A percentile compares a stretch with the other conserved stretches of the same genome.
Conservation (phyloP, 768 basidiomycete genomes). For the Crucibulum laeve region DNA sequence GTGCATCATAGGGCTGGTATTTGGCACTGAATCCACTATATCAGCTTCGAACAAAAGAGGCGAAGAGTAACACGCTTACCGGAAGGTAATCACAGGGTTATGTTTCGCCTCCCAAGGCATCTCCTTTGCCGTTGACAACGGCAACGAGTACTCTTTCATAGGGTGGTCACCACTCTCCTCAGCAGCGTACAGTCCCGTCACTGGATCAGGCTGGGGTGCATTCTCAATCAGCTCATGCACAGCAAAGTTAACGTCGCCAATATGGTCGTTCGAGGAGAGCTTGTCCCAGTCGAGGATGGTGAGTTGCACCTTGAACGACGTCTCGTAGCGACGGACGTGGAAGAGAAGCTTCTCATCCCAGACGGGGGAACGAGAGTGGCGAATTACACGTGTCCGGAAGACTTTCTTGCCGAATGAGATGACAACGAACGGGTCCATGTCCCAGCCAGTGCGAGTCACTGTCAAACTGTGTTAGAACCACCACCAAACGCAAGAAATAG, state of each 20-base stretch:
- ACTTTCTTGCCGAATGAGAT: conserved; percentile 97
- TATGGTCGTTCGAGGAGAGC: conserved; percentile 79
- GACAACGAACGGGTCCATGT: conserved; percentile 98
- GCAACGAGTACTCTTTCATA: conserved; percentile 73
- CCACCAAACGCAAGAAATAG: neutral
- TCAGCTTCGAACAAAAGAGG: neutral
- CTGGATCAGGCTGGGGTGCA: conserved; percentile 61
- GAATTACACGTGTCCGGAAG: conserved; percentile 86
- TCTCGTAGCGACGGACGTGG: conserved; percentile 88
- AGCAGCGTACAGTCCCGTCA: conserved; percentile 52
- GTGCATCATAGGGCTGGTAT: conserved; percentile 91
- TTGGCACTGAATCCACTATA: conserved; percentile 55
- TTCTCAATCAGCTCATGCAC: conserved; percentile 64
- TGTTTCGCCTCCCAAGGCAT: conserved; percentile 70
- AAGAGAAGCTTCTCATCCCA: conserved; percentile 97
- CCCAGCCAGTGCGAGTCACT: conserved; percentile 88
- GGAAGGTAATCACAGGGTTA: conserved; percentile 63
- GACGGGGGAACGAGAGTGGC: conserved; percentile 76
- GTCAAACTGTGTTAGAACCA: neutral
- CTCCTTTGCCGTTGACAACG: conserved; percentile 57
- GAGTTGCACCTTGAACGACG: conserved; percentile 71
- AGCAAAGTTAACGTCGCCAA: conserved; percentile 75
- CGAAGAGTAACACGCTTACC: conserved; percentile 32
- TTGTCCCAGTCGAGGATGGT: conserved; percentile 97
- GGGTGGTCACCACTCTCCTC: conserved; percentile 50